Base-by-base conservation (phyloP, 805 yeast genomes). In the Isabelozyma pseudorhagii region DNA sequence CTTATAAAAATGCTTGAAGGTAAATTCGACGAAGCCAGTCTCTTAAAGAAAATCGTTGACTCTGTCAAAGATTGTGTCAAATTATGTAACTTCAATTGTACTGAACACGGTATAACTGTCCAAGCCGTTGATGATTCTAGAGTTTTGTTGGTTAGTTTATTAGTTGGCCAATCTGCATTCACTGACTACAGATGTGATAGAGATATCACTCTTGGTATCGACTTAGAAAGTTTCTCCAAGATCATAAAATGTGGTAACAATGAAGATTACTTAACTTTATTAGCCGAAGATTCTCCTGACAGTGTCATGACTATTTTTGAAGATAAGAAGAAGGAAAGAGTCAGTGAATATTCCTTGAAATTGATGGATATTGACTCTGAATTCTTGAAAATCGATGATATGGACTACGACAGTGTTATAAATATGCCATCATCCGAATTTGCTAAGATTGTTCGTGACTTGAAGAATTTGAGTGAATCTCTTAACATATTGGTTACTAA, bases 81-180 rank as follows among this genome's bases (percentile, higher is more conserved):
- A 62, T 80, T 92, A 60, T 94, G 97, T 77, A 94, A 94, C 79
- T 89, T 94, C 79, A 94, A 91, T 76, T 94, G 97, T 75, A 83
- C 96, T n/a, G 94, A 89, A 68, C 81, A 84, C 54, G 99, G 99
- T 58, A 86, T 94, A 62, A 87, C 96, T 9, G 93, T 96, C 18
- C 98, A 94, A 77, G 98, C 99, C 27, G 94, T 94, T 58, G 99
- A 94, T 72, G 96, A 91, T 67, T 91, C 99, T 27, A 89, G 97
- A 78, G 97, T 94, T 51, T 81, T 92, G 55, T 80, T 94, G 56
- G 97, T 93, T 40, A 87, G 96, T 17, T 77, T 94, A 54, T 82
- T 89, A 59, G 86, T 94, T 57, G 96, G 96, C 51, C 83, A 85
- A 54, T 92, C 88, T 53, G 92, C 96, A 10, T 94, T 94, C 75